These are phyloP conservation scores for Mychonastes homosphaera DNA, from an alignment of 139 green algal genomes.

Conservation along the genomic window DNA sequence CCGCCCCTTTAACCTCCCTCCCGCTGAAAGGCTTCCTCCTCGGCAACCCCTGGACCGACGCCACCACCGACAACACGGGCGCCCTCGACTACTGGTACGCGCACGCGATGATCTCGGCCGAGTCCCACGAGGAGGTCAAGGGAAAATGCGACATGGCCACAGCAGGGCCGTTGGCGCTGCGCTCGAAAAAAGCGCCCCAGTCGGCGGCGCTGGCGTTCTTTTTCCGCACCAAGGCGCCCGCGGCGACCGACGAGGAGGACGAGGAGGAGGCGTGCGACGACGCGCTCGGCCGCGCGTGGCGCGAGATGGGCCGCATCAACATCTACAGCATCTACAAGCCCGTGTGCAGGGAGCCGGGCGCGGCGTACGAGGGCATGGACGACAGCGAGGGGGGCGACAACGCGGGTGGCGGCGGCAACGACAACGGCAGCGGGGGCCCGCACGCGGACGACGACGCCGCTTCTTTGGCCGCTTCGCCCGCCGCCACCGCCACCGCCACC, in stretches of 20 bases:
- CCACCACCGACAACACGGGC: constrained; percentile 62
- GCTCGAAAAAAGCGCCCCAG: not conserved
- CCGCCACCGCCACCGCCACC: too few species aligned
- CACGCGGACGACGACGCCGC: too few species aligned
- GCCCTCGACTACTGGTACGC: constrained; percentile 61
- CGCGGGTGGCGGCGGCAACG: not conserved
- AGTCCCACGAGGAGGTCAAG: constrained; percentile 14
- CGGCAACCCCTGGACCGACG: constrained; percentile 76
- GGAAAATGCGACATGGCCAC: constrained; percentile 35
- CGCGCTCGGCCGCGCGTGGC: constrained; percentile 28
- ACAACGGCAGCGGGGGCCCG: not conserved
- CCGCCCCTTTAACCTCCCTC: constrained; percentile 19
- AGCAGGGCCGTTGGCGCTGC: not conserved
- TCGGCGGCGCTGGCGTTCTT: too few species aligned
- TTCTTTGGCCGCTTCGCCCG: too few species aligned
- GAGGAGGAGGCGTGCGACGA: not conserved
- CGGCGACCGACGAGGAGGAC: not conserved
- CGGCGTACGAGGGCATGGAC: too few species aligned
- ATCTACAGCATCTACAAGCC: too few species aligned
- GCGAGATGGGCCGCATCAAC: constrained; percentile 41
- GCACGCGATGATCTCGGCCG: constrained; percentile 47
- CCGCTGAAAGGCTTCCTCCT: constrained; percentile 67
- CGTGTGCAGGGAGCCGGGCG: too few species aligned
- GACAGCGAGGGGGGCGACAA: not conserved
- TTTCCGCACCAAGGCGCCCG: too few species aligned